phyloP scores from a whole-genome alignment of 2,329 filamentous ascomycete species.

The Rachicladosporium sp. region DNA sequence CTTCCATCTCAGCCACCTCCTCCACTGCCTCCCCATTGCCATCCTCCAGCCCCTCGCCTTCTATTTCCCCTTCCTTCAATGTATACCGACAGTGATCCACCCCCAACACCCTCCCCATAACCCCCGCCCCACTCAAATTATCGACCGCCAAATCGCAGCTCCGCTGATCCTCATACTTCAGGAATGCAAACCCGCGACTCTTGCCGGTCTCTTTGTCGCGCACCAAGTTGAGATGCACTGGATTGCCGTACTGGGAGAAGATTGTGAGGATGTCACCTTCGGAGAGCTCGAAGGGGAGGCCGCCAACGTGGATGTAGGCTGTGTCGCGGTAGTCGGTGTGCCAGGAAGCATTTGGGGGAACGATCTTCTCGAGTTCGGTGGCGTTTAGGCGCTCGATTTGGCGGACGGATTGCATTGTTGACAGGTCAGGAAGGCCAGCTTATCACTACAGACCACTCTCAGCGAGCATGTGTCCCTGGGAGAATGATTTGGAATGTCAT shows the following conservation, averaged over 20 bases:
- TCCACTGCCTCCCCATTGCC: slow-evolving; percentile 32
- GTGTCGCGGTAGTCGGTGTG: slow-evolving; percentile 96
- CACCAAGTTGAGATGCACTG: slow-evolving; percentile 79
- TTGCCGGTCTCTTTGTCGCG: slow-evolving; percentile 96
- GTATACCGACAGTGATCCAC: slow-evolving; percentile 95
- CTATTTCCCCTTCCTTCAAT: slow-evolving; percentile 55
- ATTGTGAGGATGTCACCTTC: slow-evolving; percentile 95
- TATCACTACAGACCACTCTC: no score
- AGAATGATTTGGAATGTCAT: no score
- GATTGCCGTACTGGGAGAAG: slow-evolving; percentile 94
- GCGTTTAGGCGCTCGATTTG: slow-evolving; percentile 89
- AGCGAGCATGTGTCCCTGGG: no score
- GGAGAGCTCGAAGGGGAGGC: slow-evolving; percentile 79
- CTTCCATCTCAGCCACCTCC: slow-evolving; percentile 35
- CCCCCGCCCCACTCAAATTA: slow-evolving; percentile 76
- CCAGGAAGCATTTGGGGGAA: slow-evolving; percentile 80
- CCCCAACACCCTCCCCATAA: slow-evolving; percentile 66
- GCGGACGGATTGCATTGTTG: slow-evolving; percentile 81
- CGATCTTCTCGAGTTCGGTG: slow-evolving; percentile 81
- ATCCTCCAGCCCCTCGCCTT: slow-evolving; percentile 31
- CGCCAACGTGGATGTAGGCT: slow-evolving; percentile 92
- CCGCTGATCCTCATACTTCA: slow-evolving; percentile 96
- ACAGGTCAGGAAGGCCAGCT: no score
- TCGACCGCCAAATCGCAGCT: slow-evolving; percentile 94
- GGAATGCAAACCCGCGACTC: slow-evolving; percentile 84